phyloP scores from a whole-genome alignment of 345 rosid genomes.

The Salix brachista region DNA sequence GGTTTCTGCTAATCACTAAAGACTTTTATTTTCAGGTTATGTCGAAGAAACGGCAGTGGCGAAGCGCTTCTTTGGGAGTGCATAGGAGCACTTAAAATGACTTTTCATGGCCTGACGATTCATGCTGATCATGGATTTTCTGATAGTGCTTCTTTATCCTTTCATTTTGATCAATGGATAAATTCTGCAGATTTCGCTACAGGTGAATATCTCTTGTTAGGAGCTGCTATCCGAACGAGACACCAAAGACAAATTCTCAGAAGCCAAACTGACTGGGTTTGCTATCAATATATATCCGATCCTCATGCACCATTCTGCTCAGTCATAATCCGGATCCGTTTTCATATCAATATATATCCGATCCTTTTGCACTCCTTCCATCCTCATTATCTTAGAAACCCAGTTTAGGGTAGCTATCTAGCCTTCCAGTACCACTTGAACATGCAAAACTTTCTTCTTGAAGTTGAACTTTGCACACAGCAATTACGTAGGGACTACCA shows the following conservation, averaged over 20 bases:
- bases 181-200: neutral
- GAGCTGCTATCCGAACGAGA: neutral
- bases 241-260: no score
- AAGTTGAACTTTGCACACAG: no score
- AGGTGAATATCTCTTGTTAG: no score
- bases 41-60: conserved; percentile 40
- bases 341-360: no score
- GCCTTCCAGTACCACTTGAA: conserved; percentile 2
- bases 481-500: neutral
- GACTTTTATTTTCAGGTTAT: conserved; percentile 34
- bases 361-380: no score
- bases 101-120: neutral
- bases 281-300: no score
- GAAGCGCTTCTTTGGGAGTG: conserved; percentile 42
- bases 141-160: no score
- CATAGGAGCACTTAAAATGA: conserved; percentile 12
- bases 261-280: no score
- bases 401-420: neutral
- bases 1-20: conserved; percentile 9
- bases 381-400: neutral
- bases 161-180: no score
- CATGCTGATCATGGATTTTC: neutral
- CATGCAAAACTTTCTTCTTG: neutral
- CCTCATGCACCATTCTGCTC: no score
- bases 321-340: no score